These are phyloP conservation scores for Leccinum barrowsii DNA, from an alignment of 768 basidiomycete genomes.

Conservation along the genomic window DNA sequence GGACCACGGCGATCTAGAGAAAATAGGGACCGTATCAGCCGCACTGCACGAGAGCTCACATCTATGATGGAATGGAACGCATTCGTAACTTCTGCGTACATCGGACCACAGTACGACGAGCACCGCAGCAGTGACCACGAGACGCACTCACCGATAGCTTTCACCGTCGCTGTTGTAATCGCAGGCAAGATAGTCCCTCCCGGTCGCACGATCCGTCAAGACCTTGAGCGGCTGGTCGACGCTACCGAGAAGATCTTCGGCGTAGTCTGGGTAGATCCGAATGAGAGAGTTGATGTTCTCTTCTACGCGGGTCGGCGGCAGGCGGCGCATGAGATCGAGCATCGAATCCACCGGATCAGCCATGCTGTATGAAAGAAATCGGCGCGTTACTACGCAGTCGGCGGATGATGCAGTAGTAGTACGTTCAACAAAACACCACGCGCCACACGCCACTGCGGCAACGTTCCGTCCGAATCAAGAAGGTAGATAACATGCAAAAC, in stretches of 20 bases:
- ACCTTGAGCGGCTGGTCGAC: constrained; percentile 93
- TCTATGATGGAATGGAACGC: not conserved
- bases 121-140: not conserved
- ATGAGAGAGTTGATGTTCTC: constrained; percentile 83
- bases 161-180: constrained; percentile 94
- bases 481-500: not conserved
- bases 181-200: constrained; percentile 88
- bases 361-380: constrained; percentile 38
- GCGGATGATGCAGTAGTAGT: not conserved
- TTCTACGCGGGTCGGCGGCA: constrained; percentile 88
- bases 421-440: not conserved
- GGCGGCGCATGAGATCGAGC: constrained; percentile 92
- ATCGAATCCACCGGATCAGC: constrained; percentile 84
- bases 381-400: not conserved
- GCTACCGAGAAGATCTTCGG: constrained; percentile 90
- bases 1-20: constrained; percentile 90
- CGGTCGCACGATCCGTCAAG: constrained; percentile 72
- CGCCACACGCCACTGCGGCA: not conserved
- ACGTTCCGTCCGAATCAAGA: not conserved
- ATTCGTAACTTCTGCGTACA: not conserved
- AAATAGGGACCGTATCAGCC: constrained; percentile 9
- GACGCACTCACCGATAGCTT: constrained; percentile 59
- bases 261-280: constrained; percentile 83
- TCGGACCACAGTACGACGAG: not conserved
- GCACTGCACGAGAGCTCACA: not conserved